These are phyloP conservation scores for Cicer chorassanicum DNA, from an alignment of 306 rosid species.

Conservation along the genomic window DNA sequence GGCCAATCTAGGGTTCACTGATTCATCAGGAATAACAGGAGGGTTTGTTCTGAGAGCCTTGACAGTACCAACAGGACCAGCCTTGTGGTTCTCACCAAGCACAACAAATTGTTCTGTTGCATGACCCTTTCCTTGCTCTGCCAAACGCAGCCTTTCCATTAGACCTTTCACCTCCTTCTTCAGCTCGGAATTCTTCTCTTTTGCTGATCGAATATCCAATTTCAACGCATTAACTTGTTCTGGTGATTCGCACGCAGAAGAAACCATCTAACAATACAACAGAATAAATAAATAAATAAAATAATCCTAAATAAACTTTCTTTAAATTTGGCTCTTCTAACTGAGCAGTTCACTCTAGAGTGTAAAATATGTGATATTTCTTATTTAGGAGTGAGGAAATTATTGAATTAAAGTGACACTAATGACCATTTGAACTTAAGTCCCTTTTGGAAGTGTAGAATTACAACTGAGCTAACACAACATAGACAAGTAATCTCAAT, in stretches of 20 bases:
- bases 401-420: too few relatives aligned
- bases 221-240: conserved; percentile 59
- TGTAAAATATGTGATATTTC: not conserved
- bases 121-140: conserved; percentile 72
- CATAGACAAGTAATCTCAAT: not conserved
- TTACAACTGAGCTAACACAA: too few relatives aligned
- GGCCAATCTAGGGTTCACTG: conserved; percentile 80
- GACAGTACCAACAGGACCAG: conserved; percentile 82
- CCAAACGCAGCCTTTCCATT: conserved; percentile 60
- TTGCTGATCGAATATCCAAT: conserved; percentile 53
- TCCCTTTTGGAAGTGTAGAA: too few relatives aligned
- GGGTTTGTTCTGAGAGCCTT: conserved; percentile 87
- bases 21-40: conserved; percentile 67
- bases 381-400: too few relatives aligned
- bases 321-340: not conserved
- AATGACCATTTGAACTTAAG: too few relatives aligned
- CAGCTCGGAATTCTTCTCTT: conserved; percentile 61
- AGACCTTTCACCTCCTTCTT: conserved; percentile 59
- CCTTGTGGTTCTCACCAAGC: conserved; percentile 76
- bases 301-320: not conserved
- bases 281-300: not conserved
- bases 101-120: conserved; percentile 68
- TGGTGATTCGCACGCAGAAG: conserved; percentile 60
- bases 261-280: conserved; percentile 46
- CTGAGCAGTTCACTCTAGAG: not conserved